Percentiles rank a stretch among this genome's conserved stretches.
Conservation (phyloP, 371 early-diverging fungal species). For the Apophysomyces sp. region DNA sequence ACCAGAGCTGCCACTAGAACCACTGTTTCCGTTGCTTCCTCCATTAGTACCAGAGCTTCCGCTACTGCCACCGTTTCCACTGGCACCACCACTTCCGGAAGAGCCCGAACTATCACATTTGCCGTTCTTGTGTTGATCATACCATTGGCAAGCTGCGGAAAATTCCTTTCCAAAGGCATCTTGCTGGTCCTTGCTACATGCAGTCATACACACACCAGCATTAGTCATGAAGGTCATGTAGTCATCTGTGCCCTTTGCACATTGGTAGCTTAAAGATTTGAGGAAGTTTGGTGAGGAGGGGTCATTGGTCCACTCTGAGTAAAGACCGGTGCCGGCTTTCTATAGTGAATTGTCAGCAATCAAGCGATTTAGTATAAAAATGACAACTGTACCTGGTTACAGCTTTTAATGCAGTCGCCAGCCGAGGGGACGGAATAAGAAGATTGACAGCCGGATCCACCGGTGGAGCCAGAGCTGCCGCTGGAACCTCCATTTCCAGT, state of each 20-base stretch:
- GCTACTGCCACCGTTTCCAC: not conserved
- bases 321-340: slow-evolving; percentile 26
- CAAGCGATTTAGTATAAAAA: not conserved
- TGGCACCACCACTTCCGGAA: not conserved
- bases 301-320: slow-evolving; percentile 26
- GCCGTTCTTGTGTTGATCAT: slow-evolving; percentile 19
- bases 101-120: slow-evolving; percentile 8
- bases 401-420: slow-evolving; percentile 26
- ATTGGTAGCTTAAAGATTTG: slow-evolving; percentile 22
- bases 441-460: slow-evolving; percentile 32
- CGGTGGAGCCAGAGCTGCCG: slow-evolving; percentile 9
- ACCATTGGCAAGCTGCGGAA: slow-evolving; percentile 25
- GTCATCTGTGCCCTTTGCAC: slow-evolving; percentile 25
- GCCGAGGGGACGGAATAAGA: slow-evolving; percentile 28
- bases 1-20: not conserved
- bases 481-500: too few relatives aligned
- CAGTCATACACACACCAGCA: slow-evolving; percentile 36
- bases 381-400: slow-evolving; percentile 32
- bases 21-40: not conserved
- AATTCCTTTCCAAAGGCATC: slow-evolving; percentile 22
- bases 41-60: too few relatives aligned
- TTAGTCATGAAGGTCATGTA: slow-evolving; percentile 33
- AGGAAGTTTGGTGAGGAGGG: slow-evolving; percentile 31
- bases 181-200: slow-evolving; percentile 24
- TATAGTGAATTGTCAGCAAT: not conserved